Evolutionary conservation across 2,329 filamentous ascomycete genomes (phyloP).

Genomic region (Didymella pinodella): DNA sequence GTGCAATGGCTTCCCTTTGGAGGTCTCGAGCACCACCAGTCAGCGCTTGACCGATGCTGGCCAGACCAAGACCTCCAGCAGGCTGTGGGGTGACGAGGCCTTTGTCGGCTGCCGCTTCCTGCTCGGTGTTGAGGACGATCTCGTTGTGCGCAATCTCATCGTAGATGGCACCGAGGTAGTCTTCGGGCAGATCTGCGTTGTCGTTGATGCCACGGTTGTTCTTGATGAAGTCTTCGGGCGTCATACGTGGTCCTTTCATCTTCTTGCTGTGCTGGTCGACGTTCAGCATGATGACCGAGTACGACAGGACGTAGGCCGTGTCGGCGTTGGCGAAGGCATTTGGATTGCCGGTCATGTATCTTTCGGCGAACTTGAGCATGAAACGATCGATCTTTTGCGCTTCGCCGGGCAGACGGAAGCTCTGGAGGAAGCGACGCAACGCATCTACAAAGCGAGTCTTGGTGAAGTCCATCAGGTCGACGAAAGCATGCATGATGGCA

Average conservation of each 20-base stretch:
- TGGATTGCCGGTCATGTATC: slow-evolving; percentile 92
- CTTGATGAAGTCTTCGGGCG: slow-evolving; percentile 96
- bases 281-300: slow-evolving; percentile 96
- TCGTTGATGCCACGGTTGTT: slow-evolving; percentile 99
- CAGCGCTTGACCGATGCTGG: slow-evolving; percentile 85
- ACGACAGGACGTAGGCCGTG: slow-evolving; percentile 93
- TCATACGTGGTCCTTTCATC: slow-evolving; percentile 84
- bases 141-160: slow-evolving; percentile 92
- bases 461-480: slow-evolving; percentile 92
- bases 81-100: slow-evolving; percentile 67
- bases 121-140: slow-evolving; percentile 92
- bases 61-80: slow-evolving; percentile 70
- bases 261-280: slow-evolving; percentile 94
- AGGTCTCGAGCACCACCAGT: slow-evolving; percentile 92
- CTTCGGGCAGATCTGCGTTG: slow-evolving; percentile 88
- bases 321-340: slow-evolving; percentile 98
- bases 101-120: slow-evolving; percentile 84
- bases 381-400: slow-evolving; percentile 99
- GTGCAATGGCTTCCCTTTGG: slow-evolving; percentile 89
- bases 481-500: slow-evolving; percentile 97
- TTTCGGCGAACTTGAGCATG: slow-evolving; percentile 98
- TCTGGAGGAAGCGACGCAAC: slow-evolving; percentile 88
- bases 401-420: slow-evolving; percentile 93
- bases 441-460: slow-evolving; percentile 93
- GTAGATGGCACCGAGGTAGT: slow-evolving; percentile 88